A percentile compares a stretch with the other conserved stretches of the same genome.
phyloP scores from a whole-genome alignment of 139 green algal genomes.

The Zygnema cylindricum region DNA sequence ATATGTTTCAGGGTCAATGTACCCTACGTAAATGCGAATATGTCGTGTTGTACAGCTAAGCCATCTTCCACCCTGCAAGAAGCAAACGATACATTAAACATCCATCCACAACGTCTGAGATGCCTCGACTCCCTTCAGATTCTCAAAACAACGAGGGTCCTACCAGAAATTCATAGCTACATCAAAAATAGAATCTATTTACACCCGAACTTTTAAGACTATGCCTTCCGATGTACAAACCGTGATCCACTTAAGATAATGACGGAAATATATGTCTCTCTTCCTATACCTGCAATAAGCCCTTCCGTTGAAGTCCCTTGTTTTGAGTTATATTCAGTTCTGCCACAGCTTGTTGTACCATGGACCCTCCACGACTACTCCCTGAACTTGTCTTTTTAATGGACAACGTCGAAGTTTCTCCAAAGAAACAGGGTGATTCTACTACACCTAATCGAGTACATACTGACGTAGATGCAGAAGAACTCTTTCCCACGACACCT shows the following conservation, averaged over 20 bases:
- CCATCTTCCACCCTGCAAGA: conserved; percentile 53
- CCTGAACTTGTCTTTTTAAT: background rate
- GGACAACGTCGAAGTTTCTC: background rate
- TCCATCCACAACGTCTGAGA: no score
- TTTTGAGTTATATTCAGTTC: background rate
- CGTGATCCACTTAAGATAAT: no score
- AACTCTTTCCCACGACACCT: background rate
- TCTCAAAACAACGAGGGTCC: no score
- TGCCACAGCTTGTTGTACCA: background rate
- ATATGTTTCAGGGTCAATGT: conserved; percentile 51
- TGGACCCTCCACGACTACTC: background rate
- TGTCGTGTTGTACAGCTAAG: conserved; percentile 59
- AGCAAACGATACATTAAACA: conserved; percentile 7
- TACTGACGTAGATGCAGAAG: background rate
- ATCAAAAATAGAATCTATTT: no score
- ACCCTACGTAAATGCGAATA: conserved; percentile 60
- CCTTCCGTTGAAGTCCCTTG: background rate
- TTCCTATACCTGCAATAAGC: background rate
- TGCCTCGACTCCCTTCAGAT: no score
- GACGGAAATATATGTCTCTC: no score
- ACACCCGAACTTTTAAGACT: no score
- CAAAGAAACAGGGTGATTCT: background rate
- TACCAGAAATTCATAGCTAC: no score
- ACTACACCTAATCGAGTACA: background rate
- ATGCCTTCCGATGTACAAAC: no score